Evolutionary conservation across 306 rosid genomes (phyloP), one percentile per base, ranked within the genome.

Genomic region (Malus asiatica): DNA sequence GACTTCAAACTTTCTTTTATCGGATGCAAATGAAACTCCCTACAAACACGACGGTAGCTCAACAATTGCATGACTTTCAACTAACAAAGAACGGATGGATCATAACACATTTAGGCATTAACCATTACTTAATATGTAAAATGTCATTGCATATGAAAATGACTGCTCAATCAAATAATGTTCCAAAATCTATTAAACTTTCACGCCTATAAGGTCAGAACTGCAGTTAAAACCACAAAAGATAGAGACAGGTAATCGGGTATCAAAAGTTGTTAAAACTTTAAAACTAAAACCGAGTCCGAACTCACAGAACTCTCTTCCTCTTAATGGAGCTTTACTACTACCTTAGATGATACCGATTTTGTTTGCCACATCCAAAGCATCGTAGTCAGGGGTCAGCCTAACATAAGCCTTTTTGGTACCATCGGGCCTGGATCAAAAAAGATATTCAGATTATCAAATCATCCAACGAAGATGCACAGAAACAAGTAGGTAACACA

Each of bases 381-480:
- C 97, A 80, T 93, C 97, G 12, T 80, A 89, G 73, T 93, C 97
- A 9, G 92, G 97, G 18, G 96, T 90, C 91, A 93, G 80, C 81
- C 92, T 83, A 4, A 93, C 97, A 80, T 90, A 93, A 3, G 97
- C 97, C 87, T 93, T 93, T 87, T 93, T 93, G 78, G 96, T 90
- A 67, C 97, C 97, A 87, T 93, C 96, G 3, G 96, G 97, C 90
- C 97, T 93, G 91, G 72, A 87, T 68, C 11, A 75, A 48, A 76
- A 1, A 66, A 72, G 6, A 48, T 46, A 42, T 44, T 48, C 83
- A 42, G 6, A 45, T 29, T 55, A 61, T 22, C 22, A 59, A 20
- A 59, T 20, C n/a, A 22, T 3, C 10, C 4, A 20, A 3, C 11
- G 19, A 22, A 42, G 6, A 51, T 15, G 46, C 6, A 59, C 15